A percentile compares a stretch with the other conserved stretches of the same genome.
phyloP scores from a whole-genome alignment of 352 stramenopile species.

The Pythium guiyangense region DNA sequence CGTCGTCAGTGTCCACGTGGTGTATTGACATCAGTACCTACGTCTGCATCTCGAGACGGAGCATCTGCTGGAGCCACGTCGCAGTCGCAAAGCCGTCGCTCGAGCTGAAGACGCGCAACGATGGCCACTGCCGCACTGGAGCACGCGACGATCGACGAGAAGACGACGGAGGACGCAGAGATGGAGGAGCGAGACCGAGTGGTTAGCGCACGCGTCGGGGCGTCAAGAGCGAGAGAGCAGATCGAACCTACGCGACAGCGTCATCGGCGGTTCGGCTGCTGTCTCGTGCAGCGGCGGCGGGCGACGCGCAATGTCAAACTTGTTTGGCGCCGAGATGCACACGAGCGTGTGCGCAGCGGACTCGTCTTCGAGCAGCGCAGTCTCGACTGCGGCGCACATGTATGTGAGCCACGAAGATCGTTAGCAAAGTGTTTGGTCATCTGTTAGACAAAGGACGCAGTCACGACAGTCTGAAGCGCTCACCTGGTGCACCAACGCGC shows the following conservation, averaged over 20 bases:
- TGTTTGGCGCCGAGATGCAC: slow-evolving; percentile 9
- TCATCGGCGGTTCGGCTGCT: not conserved
- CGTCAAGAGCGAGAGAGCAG: not conserved
- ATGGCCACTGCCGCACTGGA: slow-evolving; percentile 6
- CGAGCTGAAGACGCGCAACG: slow-evolving; percentile 10
- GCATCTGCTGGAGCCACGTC: slow-evolving; percentile 11
- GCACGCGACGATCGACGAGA: not conserved
- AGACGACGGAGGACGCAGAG: not conserved
- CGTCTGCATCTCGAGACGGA: not conserved
- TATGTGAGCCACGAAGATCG: not conserved
- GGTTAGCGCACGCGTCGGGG: too few species aligned
- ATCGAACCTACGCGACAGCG: not conserved
- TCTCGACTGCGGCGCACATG: not conserved
- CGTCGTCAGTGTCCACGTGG: too few species aligned
- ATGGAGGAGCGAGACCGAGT: not conserved
- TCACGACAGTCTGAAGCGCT: not conserved
- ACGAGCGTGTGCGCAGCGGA: not conserved
- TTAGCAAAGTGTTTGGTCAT: not conserved
- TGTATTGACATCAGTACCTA: too few species aligned
- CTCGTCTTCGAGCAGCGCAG: not conserved
- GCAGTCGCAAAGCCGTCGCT: slow-evolving; percentile 12
- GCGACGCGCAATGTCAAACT: not conserved
- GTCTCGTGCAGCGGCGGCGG: too few species aligned
- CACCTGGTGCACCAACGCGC: not conserved
- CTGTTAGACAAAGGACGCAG: not conserved